These are phyloP conservation scores for Picocystis salinarum DNA, from an alignment of 139 green algal genomes.

Conservation along the genomic window DNA sequence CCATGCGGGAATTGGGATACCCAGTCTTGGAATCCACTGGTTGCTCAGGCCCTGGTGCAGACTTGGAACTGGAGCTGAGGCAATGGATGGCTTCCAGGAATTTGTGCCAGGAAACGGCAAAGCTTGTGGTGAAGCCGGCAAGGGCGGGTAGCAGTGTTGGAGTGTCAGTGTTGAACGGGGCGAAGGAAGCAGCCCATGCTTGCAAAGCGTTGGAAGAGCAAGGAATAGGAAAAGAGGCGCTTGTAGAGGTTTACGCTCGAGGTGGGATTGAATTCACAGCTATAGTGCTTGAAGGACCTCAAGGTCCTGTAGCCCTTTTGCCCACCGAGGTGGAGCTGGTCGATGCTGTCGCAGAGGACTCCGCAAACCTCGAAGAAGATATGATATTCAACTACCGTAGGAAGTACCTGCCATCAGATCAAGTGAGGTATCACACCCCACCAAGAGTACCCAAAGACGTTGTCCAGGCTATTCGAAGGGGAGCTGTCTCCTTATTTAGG, in stretches of 20 bases:
- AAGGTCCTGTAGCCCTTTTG: slow-evolving; percentile 28
- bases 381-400: slow-evolving; percentile 16
- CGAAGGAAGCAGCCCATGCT: slow-evolving; percentile 2
- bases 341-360: slow-evolving; percentile 5
- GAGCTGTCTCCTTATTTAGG: slow-evolving; percentile 26
- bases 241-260: slow-evolving; percentile 17
- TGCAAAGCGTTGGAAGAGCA: not conserved
- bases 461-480: slow-evolving; percentile 10
- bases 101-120: not conserved
- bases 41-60: slow-evolving; percentile 1
- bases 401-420: slow-evolving; percentile 23
- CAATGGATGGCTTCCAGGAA: not conserved
- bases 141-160: slow-evolving; percentile 17
- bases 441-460: slow-evolving; percentile 19
- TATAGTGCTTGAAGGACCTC: slow-evolving; percentile 13
- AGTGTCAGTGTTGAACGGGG: slow-evolving; percentile 10
- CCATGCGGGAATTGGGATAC: slow-evolving; percentile 12
- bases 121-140: slow-evolving; percentile 20
- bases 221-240: slow-evolving; percentile 8
- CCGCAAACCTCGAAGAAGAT: not conserved
- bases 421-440: slow-evolving; percentile 25
- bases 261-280: slow-evolving; percentile 22
- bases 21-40: too few relatives aligned
- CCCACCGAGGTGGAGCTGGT: slow-evolving; percentile 30
- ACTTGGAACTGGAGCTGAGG: not conserved